These are phyloP conservation scores for Ichthyophthirius multifiliis DNA, from an alignment of 169 alveolate species.

Conservation along the genomic window DNA sequence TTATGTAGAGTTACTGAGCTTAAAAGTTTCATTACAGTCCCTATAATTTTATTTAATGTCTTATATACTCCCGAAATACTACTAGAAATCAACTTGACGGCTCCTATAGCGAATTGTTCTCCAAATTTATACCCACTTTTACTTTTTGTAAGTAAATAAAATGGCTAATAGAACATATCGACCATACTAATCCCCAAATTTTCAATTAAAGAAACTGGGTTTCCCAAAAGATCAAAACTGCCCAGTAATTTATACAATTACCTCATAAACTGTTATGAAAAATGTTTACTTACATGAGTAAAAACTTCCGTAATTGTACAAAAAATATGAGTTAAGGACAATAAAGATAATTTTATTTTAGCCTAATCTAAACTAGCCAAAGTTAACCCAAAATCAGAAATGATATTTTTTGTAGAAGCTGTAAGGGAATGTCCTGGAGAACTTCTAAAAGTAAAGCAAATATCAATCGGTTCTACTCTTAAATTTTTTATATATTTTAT, in stretches of 20 bases:
- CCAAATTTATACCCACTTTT: conserved; percentile 40
- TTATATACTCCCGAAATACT: conserved; percentile 26
- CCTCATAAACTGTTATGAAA: conserved; percentile 14
- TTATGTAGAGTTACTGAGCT: conserved; percentile 28
- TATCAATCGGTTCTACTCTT: conserved; percentile 31
- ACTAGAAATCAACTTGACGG: conserved; percentile 23
- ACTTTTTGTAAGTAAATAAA: conserved; percentile 15
- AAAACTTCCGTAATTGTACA: conserved; percentile 26
- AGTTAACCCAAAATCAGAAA: conserved; percentile 37
- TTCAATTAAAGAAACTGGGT: conserved; percentile 32
- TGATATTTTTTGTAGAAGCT: conserved; percentile 25
- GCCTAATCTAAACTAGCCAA: conserved; percentile 41
- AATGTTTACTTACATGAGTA: conserved; percentile 23
- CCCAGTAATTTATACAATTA: conserved; percentile 31
- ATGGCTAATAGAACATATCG: conserved; percentile 41
- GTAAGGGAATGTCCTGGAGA: conserved; percentile 45
- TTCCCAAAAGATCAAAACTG: conserved; percentile 38
- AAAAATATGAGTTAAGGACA: conserved; percentile 24
- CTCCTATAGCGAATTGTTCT: conserved; percentile 27
- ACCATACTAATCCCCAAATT: conserved; percentile 34
- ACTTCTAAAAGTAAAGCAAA: conserved; percentile 35
- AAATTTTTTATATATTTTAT: conserved; percentile 30
- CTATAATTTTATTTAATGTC: conserved; percentile 26
- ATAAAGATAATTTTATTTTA: conserved; percentile 29
- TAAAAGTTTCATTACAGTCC: conserved; percentile 33